Percentiles rank a stretch among this genome's conserved stretches.
Conservation (phyloP, 768 basidiomycete genomes). For the Suillus americanus region DNA sequence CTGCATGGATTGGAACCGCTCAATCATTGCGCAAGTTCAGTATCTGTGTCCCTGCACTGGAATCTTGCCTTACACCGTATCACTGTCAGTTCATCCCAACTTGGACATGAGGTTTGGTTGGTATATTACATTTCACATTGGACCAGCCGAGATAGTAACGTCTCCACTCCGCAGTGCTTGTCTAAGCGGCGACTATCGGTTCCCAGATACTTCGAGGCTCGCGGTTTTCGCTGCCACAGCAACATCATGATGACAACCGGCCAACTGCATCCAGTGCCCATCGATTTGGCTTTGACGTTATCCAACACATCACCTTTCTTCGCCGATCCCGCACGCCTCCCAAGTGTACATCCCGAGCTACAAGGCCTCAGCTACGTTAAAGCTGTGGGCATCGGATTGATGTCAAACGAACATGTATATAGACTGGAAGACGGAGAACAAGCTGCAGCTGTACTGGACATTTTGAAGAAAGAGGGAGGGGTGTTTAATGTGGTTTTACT, state of each 20-base stretch:
- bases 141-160: not conserved
- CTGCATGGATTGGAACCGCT: not conserved
- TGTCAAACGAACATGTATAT: conserved; percentile 4
- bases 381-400: conserved; percentile 2
- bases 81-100: not conserved
- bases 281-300: not conserved
- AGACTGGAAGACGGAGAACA: not conserved
- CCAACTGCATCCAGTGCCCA: not conserved
- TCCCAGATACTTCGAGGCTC: not conserved
- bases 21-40: not conserved
- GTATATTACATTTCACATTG: not conserved
- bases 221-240: not conserved
- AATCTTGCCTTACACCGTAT: not conserved
- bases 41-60: not conserved
- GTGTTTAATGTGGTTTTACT: not conserved
- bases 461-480: conserved; percentile 1
- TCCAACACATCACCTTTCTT: not conserved
- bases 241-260: not conserved
- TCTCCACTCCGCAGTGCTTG: not conserved
- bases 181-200: not conserved
- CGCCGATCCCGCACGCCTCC: not conserved
- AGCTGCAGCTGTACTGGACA: not conserved
- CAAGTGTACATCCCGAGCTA: not conserved
- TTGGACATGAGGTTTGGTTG: not conserved
- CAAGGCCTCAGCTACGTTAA: conserved; percentile 1